Base-by-base conservation (phyloP, 2,329 filamentous ascomycete genomes). In the Fusarium haematococcum region DNA sequence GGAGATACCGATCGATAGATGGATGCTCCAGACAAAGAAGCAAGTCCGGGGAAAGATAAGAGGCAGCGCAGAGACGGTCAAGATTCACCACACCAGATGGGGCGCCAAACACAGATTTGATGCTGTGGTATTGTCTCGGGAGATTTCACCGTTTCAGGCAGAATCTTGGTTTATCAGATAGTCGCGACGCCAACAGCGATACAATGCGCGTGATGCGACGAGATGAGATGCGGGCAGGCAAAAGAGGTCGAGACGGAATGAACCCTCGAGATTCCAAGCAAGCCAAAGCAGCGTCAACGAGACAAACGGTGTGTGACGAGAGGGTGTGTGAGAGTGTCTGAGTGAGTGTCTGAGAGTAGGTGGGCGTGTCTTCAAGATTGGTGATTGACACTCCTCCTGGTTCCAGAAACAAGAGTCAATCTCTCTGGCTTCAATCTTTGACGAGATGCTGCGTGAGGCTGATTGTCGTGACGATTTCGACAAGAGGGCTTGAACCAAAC, bases 1-100 rank as follows among this genome's bases (percentile, higher is more conserved):
- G 20, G 41, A 25, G 25, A 18, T 52, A 52, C 18, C 33, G 54
- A 58, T 56, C n/a, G 32, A 35, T 16, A 18, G 16, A 32, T 37
- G 6, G 16, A 50, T 16, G n/a, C 27, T 58, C 30, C 9, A 39
- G 33, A 39, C 18, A 37, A 33, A 57, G 54, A 57, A 23, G 23
- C 11, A 25, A 14, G 23, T 32, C 48, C 16, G 54, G 64, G 37
- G 50, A 33, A 58, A 73, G 67, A 74, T 74, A 74, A 73, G 59
- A 67, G 48, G 54, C 56, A 25, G 43, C 43, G 43, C 43, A 66
- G 48, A 63, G 37, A 50, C 30, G 33, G 60, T 67, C 57, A 57
- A 59, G 27, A 20, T 73, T 67, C 67, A 71, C 67, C 70, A 68
- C 70, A 67, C 23, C 45, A 61, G 57, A 50, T 41, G 41, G 37